Percentiles rank a stretch among this genome's conserved stretches.
Conservation (phyloP, 2,329 filamentous ascomycete species). For the Xylariomycetidae sp. region DNA sequence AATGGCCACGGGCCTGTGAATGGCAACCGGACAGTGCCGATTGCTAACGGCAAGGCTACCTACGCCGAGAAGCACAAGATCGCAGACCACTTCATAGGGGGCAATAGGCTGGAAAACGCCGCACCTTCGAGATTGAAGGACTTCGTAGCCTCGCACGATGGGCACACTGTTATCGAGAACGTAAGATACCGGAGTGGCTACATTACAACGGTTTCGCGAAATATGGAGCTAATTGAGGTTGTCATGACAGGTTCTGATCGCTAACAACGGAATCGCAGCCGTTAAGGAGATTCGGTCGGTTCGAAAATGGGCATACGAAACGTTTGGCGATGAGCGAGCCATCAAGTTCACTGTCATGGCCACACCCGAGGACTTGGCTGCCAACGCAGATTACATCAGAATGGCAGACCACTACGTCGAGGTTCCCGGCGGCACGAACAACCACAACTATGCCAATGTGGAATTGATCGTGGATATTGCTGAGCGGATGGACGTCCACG, state of each 20-base stretch:
- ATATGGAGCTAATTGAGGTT: no score
- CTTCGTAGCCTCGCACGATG: constrained; percentile 83
- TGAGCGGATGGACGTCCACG: constrained; percentile 97
- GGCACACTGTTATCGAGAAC: constrained; percentile 97
- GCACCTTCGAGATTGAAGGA: constrained; percentile 87
- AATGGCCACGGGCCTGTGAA: constrained; percentile 32
- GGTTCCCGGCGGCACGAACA: constrained; percentile 97
- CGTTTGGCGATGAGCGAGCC: constrained; percentile 94
- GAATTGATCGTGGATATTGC: constrained; percentile 98
- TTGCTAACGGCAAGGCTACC: constrained; percentile 55
- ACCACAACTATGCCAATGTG: constrained; percentile 99
- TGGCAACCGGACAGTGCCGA: constrained; percentile 44
- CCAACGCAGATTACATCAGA: constrained; percentile 98
- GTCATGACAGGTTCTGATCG: constrained; percentile 76
- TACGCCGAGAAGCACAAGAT: constrained; percentile 80
- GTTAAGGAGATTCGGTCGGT: constrained; percentile 99
- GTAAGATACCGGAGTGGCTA: constrained; percentile 60
- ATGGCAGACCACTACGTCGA: constrained; percentile 99
- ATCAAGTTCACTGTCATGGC: constrained; percentile 99
- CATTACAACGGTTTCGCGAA: no score
- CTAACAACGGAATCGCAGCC: constrained; percentile 99
- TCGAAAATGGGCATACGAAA: constrained; percentile 99
- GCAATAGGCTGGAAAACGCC: constrained; percentile 80
- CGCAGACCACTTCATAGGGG: constrained; percentile 92
- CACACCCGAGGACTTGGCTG: constrained; percentile 92